These are phyloP conservation scores for Monosporascus sp. DNA, from an alignment of 2,329 filamentous ascomycete genomes.

Conservation along the genomic window DNA sequence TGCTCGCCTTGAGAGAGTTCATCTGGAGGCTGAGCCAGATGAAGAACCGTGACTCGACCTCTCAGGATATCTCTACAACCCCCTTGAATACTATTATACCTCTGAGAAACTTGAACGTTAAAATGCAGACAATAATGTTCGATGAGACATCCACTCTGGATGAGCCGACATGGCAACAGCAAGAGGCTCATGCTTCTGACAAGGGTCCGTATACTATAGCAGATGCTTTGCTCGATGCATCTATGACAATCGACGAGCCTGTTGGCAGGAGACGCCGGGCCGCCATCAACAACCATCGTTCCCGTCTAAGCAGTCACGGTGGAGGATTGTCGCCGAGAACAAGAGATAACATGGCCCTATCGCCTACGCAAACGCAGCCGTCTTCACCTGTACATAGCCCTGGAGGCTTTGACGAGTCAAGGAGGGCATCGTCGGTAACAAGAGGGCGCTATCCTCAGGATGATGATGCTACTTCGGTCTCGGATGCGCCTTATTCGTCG, in stretches of 20 bases:
- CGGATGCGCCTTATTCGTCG: conserved; percentile 37
- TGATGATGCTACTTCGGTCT: conserved; percentile 28
- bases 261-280: conserved; percentile 48
- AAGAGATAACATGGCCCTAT: conserved; percentile 23
- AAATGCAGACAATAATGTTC: conserved; percentile 87
- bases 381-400: conserved; percentile 20
- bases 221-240: conserved; percentile 87
- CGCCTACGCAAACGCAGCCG: conserved; percentile 20
- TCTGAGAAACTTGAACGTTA: conserved; percentile 69
- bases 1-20: conserved; percentile 81
- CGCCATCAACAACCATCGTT: conserved; percentile 45
- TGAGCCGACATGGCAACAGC: conserved; percentile 27
- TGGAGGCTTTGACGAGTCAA: conserved; percentile 32
- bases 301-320: conserved; percentile 34
- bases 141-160: conserved; percentile 64
- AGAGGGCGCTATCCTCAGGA: conserved; percentile 22
- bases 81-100: conserved; percentile 68
- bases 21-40: conserved; percentile 80
- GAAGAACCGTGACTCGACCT: conserved; percentile 49
- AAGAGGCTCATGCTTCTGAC: conserved; percentile 28
- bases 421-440: conserved; percentile 29
- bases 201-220: conserved; percentile 69
- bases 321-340: conserved; percentile 33
- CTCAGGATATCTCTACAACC: conserved; percentile 34
- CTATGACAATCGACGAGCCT: conserved; percentile 75